Evolutionary conservation across 2,329 filamentous ascomycete genomes (phyloP).

Genomic region (Neophaeococcomyces aloes): DNA sequence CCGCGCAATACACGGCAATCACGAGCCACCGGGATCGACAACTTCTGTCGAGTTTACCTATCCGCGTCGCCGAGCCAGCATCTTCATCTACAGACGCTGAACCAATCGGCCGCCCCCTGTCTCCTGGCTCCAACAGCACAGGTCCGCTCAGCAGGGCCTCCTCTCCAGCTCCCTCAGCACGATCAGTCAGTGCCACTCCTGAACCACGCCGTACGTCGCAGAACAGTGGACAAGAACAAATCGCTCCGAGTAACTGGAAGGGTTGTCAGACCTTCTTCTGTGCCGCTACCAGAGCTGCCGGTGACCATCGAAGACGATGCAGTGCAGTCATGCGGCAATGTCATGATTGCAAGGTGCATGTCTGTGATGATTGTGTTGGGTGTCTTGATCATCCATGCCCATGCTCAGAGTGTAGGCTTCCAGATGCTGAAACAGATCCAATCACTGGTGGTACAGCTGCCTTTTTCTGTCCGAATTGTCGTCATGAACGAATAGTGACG

Average conservation of each 20-base stretch:
- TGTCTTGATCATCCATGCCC: conserved; percentile 18
- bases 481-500: conserved; percentile 18
- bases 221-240: conserved; percentile 4
- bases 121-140: conserved; percentile 24
- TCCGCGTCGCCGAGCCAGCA: conserved; percentile 8
- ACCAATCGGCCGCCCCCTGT: conserved; percentile 17
- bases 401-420: conserved; percentile 18
- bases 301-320: conserved; percentile 38
- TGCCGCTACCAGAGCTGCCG: conserved; percentile 32
- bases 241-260: conserved; percentile 30
- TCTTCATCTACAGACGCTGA: conserved; percentile 15
- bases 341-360: conserved; percentile 35
- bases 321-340: conserved; percentile 36
- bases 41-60: conserved; percentile 7
- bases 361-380: conserved; percentile 36
- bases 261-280: conserved; percentile 41
- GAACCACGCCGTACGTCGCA: conserved; percentile 29
- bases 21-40: neutral
- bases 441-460: conserved; percentile 7
- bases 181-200: conserved; percentile 31
- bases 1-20: neutral
- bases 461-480: conserved; percentile 23
- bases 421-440: conserved; percentile 8
- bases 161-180: conserved; percentile 29
- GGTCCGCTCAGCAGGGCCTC: conserved; percentile 31